phyloP scores from a whole-genome alignment of 768 basidiomycete species.

The Chalciporus chontae region DNA sequence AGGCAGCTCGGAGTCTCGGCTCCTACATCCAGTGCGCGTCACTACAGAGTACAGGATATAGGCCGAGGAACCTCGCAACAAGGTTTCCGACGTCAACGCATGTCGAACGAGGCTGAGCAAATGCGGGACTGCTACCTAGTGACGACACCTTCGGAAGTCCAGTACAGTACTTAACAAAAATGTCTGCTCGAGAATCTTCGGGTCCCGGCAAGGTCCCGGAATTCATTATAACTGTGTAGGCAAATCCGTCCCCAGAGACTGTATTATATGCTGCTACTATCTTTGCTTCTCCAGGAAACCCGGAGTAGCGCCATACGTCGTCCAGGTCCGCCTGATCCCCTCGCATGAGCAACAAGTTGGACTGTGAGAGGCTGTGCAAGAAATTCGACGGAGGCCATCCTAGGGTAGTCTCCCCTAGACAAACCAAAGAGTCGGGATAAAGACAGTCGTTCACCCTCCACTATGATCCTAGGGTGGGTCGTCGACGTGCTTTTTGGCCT shows the following conservation, averaged over 20 bases:
- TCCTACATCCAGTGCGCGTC: slow-evolving; percentile 17
- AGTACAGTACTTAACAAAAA: neutral
- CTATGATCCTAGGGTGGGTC: too few species aligned
- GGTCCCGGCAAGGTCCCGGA: slow-evolving; percentile 23
- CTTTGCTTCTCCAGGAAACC: slow-evolving; percentile 5
- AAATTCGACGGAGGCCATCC: neutral
- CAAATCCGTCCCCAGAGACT: neutral
- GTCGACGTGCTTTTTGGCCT: neutral
- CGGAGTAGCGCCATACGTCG: neutral
- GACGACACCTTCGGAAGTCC: too few species aligned
- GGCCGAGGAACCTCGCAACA: too few species aligned
- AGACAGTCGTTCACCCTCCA: too few species aligned
- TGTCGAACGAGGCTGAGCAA: too few species aligned
- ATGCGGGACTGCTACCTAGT: too few species aligned
- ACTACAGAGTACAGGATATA: slow-evolving; percentile 2
- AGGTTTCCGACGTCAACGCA: too few species aligned
- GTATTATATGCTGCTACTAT: neutral
- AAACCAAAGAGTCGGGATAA: too few species aligned
- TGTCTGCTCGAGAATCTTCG: slow-evolving; percentile 8
- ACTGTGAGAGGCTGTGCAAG: neutral
- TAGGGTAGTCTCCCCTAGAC: too few species aligned
- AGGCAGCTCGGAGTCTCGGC: slow-evolving; percentile 12
- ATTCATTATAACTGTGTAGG: slow-evolving; percentile 5
- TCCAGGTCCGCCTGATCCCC: neutral
- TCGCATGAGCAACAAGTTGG: too few species aligned